Evolutionary conservation across 148 eudicot genomes (phyloP).

Genomic region (Gaultheria prostrata): DNA sequence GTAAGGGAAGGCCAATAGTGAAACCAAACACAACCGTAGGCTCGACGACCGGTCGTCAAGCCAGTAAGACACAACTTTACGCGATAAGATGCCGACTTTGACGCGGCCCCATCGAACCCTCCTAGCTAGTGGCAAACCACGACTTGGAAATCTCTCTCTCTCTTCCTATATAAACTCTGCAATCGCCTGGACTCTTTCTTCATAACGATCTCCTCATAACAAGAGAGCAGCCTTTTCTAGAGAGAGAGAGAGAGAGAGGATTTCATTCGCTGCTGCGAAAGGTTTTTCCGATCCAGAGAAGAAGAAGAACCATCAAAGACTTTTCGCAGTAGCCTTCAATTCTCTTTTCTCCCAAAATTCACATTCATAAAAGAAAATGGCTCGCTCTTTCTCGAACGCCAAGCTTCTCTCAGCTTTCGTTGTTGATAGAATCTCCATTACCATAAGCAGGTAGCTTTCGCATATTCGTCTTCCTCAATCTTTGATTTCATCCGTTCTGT

Average conservation of each 20-base stretch:
- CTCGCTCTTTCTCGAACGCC: conserved; percentile 55
- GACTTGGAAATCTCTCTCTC: conserved; percentile 6
- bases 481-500: neutral
- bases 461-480: neutral
- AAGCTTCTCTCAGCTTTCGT: conserved; percentile 56
- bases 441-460: conserved; percentile 38
- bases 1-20: neutral
- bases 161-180: conserved; percentile 22
- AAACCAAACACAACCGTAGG: neutral
- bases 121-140: neutral
- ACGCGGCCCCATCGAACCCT: conserved; percentile 21
- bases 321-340: conserved; percentile 17
- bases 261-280: conserved; percentile 18
- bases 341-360: neutral
- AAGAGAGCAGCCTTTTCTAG: neutral
- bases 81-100: conserved; percentile 15
- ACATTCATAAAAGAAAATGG: conserved; percentile 29
- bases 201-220: neutral
- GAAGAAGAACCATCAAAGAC: neutral
- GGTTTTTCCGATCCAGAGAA: neutral
- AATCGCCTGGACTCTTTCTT: neutral
- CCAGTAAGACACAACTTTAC: neutral
- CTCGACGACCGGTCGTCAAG: neutral
- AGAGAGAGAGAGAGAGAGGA: neutral
- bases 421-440: conserved; percentile 35